Base-by-base conservation (phyloP, 73 alveolate genomes). In the Symbiodinium pilosum region DNA sequence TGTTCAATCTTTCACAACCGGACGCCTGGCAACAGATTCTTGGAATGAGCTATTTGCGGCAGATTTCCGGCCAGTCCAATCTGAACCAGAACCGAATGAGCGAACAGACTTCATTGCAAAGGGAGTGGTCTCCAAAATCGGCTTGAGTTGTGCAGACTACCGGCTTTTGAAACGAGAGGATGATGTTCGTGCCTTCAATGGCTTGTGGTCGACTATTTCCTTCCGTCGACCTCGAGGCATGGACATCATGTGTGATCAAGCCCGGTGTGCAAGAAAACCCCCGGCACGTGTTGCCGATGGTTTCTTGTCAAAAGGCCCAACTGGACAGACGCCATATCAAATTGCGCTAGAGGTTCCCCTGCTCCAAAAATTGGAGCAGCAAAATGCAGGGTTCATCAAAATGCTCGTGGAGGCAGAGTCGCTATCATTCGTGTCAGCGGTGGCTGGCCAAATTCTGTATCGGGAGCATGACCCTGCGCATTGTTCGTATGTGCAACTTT, bases 121-220 rank as follows among this genome's bases (percentile, higher is more conserved):
- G 44, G 36, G 71, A 16, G 3, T 88, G 69, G 95, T 88, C 24
- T 38, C 95, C 71, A 88, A 88, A 64, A 43, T 21, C 34, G 20
- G 28, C 28, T 84, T 4, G n/a, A 89, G 77, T 52, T 89, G 87
- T n/a, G 43, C 32, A 28, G 96, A 89, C n/a, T 89, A 89, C 44
- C 51, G 87, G 43, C 30, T 26, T 3, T 34, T 56, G 24, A 89
- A 89, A 26, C 96, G 96, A n/a, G 96, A 89, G 47, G 87, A 89
- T 26, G 87, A 89, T 47, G 51, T 89, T 41, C 84, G 87, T 26
- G 96, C 96, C 87, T 68, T 89, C 73, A 40, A 42, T 21, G 96
- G 96, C 51, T 4, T 89, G 38, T 89, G 96, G 87, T 89, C 96
- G 59, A 42, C 83, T 52, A 89, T 89, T 84, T 89, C 96, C n/a